Percentiles rank a stretch among this genome's conserved stretches.
Conservation (phyloP, 2,329 filamentous ascomycete species). For the Paecilomyces niveus region DNA sequence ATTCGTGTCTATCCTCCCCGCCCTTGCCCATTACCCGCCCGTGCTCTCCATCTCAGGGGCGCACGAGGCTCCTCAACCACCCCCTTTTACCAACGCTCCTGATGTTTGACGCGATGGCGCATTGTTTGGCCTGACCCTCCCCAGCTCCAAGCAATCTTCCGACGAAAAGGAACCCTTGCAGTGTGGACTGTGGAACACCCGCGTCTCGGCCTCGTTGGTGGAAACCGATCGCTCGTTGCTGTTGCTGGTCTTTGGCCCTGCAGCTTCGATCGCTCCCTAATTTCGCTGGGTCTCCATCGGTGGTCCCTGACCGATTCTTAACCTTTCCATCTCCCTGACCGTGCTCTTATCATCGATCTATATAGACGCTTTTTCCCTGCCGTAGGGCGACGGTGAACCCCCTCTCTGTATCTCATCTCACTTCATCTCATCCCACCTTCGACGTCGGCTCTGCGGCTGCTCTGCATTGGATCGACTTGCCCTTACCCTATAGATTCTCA, state of each 20-base stretch:
- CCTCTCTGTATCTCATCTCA: background rate
- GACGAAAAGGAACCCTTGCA: background rate
- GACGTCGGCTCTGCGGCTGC: background rate
- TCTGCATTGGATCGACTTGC: background rate
- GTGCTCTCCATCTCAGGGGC: background rate
- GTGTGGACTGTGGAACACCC: conserved; percentile 1
- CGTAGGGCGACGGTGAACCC: background rate
- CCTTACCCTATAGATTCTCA: conserved; percentile 11
- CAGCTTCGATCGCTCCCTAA: background rate
- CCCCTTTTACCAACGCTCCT: background rate
- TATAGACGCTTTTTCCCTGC: background rate
- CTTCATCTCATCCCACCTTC: background rate
- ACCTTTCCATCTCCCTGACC: background rate
- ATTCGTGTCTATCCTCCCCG: background rate
- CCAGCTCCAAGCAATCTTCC: background rate
- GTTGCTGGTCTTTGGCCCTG: background rate
- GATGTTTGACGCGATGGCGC: background rate
- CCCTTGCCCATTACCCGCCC: background rate
- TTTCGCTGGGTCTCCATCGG: background rate
- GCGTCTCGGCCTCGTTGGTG: background rate
- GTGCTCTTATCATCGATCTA: background rate
- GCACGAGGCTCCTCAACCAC: background rate
- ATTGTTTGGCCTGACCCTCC: conserved; percentile 1
- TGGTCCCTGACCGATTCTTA: background rate
- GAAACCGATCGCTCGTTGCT: background rate